These are phyloP conservation scores for Penicillium sp. DNA, from an alignment of 2,329 filamentous ascomycete genomes.

Conservation along the genomic window DNA sequence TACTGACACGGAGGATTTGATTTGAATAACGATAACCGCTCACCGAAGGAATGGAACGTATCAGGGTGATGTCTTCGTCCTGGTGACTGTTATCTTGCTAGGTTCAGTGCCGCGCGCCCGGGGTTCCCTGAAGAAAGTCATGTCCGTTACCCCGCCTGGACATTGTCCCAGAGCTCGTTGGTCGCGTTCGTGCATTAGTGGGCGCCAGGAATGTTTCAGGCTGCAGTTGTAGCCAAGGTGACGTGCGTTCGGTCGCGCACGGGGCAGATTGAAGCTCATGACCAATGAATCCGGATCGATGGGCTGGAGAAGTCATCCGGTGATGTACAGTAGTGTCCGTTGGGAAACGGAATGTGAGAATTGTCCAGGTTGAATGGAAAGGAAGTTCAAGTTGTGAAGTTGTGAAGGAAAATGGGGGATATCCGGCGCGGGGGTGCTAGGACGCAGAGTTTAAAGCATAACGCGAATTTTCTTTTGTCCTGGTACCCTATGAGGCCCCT, in stretches of 20 bases:
- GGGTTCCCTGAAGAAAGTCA: conserved; percentile 1
- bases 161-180: conserved; percentile 1
- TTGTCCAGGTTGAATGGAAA: not conserved
- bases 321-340: conserved; percentile 1
- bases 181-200: conserved; percentile 15
- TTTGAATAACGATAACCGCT: not conserved
- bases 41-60: not conserved
- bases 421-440: not conserved
- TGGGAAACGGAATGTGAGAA: not conserved
- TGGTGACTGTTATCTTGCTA: not conserved
- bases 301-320: conserved; percentile 6
- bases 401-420: not conserved
- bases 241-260: conserved; percentile 6
- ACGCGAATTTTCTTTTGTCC: not conserved
- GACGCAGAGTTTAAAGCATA: not conserved
- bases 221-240: conserved; percentile 8
- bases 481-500: not conserved
- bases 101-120: not conserved
- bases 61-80: not conserved
- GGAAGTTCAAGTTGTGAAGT: not conserved
- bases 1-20: conserved; percentile 8
- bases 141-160: not conserved
- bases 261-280: conserved; percentile 17
- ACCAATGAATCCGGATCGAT: conserved; percentile 14
- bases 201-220: conserved; percentile 17